Conservation (phyloP, 108 stramenopile genomes). For the Cyclotella sp. region DNA sequence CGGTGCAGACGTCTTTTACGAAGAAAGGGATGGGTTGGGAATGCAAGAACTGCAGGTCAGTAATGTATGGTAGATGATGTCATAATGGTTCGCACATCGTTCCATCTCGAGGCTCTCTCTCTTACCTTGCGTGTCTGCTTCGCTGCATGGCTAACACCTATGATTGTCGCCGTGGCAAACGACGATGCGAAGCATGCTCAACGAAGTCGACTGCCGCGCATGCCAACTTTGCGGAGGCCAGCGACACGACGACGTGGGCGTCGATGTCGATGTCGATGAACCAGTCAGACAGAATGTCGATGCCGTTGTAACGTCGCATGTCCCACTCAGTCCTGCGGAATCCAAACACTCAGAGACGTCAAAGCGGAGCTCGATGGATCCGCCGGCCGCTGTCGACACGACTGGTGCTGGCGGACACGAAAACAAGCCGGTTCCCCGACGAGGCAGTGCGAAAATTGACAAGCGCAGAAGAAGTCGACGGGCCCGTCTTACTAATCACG, state of each 20-base stretch:
- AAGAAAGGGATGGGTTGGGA: constrained; percentile 18
- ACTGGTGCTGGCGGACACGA: neutral
- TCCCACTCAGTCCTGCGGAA: neutral
- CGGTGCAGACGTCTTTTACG: constrained; percentile 20
- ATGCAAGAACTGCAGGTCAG: constrained; percentile 2
- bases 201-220: too few species aligned
- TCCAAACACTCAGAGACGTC: neutral
- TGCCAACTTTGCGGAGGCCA: too few species aligned
- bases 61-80: too few species aligned
- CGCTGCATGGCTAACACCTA: too few species aligned
- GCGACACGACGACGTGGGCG: neutral
- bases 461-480: neutral
- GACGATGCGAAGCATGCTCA: too few species aligned
- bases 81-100: too few species aligned
- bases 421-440: neutral
- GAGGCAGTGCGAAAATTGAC: neutral
- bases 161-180: too few species aligned
- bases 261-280: neutral
- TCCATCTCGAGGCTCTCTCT: too few species aligned
- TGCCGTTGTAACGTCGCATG: neutral
- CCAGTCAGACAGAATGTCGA: neutral
- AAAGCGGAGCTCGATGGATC: neutral
- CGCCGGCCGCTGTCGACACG: neutral
- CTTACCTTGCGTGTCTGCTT: neutral
- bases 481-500: neutral